These are phyloP conservation scores for Emericellopsis cladophorae DNA, from an alignment of 2,329 filamentous ascomycete species.

Conservation along the genomic window DNA sequence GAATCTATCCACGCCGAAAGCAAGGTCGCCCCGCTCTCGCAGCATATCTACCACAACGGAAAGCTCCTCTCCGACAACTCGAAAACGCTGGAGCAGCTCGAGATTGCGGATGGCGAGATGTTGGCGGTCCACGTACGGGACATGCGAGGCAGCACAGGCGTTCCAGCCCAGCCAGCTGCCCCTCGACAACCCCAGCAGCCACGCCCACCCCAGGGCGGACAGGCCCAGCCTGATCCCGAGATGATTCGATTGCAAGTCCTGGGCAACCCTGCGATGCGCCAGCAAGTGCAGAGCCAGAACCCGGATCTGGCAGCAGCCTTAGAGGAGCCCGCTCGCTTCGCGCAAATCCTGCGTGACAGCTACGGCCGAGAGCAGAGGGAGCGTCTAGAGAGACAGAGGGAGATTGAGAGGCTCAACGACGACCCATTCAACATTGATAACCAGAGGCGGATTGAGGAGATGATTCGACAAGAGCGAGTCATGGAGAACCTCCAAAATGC, in stretches of 20 bases:
- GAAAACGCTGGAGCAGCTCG: slow-evolving; percentile 70
- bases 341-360: slow-evolving; percentile 55
- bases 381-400: slow-evolving; percentile 65
- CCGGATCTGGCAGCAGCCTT: slow-evolving; percentile 68
- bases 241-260: slow-evolving; percentile 72
- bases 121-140: slow-evolving; percentile 70
- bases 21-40: slow-evolving; percentile 54
- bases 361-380: slow-evolving; percentile 58
- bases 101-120: slow-evolving; percentile 84
- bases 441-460: slow-evolving; percentile 87
- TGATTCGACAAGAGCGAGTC: slow-evolving; percentile 88
- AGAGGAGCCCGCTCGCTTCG: slow-evolving; percentile 65
- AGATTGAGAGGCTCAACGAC: slow-evolving; percentile 76
- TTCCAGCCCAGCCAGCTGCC: slow-evolving; percentile 10
- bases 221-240: slow-evolving; percentile 55
- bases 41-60: slow-evolving; percentile 87
- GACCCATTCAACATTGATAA: slow-evolving; percentile 92
- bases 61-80: slow-evolving; percentile 62
- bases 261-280: slow-evolving; percentile 60
- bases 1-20: slow-evolving; percentile 80
- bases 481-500: slow-evolving; percentile 94
- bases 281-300: slow-evolving; percentile 57
- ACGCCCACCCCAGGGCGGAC: slow-evolving; percentile 17
- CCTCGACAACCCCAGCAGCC: slow-evolving; percentile 11
- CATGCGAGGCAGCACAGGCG: slow-evolving; percentile 34